Evolutionary conservation across 257 asterid genomes (phyloP), one percentile per base, ranked within the genome.

Genomic region (Handroanthus guayacan): DNA sequence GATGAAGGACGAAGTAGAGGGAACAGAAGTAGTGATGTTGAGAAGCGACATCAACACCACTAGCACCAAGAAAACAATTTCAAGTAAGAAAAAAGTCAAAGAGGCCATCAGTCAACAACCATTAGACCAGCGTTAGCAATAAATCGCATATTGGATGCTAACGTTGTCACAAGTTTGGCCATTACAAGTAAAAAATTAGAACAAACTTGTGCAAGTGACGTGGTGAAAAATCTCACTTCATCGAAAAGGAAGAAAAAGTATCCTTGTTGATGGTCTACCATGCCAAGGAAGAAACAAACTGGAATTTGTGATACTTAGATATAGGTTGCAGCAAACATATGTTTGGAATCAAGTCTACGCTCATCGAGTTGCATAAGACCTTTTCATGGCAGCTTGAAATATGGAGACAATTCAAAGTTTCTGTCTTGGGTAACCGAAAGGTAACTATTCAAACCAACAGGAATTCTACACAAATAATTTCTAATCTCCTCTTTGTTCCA

Each of bases 401-500:
- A 6, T 48, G 54, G 54, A 48, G 5, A 48, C 54, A 8, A 9
- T 9, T 48, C 1, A 48, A 48, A 48, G n/a, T 48, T 8, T 12
- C 1, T 8, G 3, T 48, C 5, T 2, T 8, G 10, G 54, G 3
- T 6, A 9, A 12, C 7, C 13, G 4, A 8, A 48, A 2, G 0
- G 2, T 3, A 12, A 48, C n/a, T 2, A 5, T 79, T 0, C 41
- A 60, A 16, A 61, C 71, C 0, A 79, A 67, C 3, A 34, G 1
- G 6, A 57, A 55, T 13, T 14, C 25, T 11, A 9, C 0, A 6
- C 17, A 56, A 0, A 8, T 37, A 2, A 63, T 75, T 0, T 62
- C 67, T 11, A 36, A 82, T 63, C 58, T 79, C 0, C 4, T 75
- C 1, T 62, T 13, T 72, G 68, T 76, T 6, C 82, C 67, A n/a